Evolutionary conservation across 2,329 filamentous ascomycete genomes (phyloP).

Genomic region (Aspergillus amoenus): DNA sequence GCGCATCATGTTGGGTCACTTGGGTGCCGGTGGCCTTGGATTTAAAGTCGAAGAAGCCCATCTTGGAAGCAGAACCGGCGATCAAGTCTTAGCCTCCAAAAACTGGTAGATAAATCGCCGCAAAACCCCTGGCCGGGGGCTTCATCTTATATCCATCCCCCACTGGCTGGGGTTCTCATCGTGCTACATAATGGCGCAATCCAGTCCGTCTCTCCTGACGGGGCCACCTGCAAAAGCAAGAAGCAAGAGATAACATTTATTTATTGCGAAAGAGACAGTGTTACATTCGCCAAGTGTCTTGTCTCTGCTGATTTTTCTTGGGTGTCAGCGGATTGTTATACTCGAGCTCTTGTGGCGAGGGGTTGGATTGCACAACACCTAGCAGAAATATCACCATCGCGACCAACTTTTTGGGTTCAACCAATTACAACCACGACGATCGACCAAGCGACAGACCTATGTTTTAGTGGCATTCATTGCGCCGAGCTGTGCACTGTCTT

Average conservation of each 20-base stretch:
- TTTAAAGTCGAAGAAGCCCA: conserved; percentile 2
- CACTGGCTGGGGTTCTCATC: conserved; percentile 3
- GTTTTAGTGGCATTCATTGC: not conserved
- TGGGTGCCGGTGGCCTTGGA: not conserved
- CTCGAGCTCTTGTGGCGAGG: not conserved
- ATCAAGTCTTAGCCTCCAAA: not conserved
- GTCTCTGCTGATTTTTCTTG: conserved; percentile 4
- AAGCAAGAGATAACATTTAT: not conserved
- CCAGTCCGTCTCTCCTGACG: conserved; percentile 2
- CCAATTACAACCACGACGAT: not conserved
- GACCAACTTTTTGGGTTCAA: not conserved
- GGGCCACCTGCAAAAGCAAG: conserved; percentile 1
- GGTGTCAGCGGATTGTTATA: not conserved
- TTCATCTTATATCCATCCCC: conserved; percentile 4
- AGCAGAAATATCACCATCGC: not conserved
- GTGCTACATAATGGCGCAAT: conserved; percentile 10
- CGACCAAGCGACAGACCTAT: not conserved
- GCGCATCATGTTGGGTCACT: conserved; percentile 2
- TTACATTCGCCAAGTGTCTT: conserved; percentile 11
- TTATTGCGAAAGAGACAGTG: not conserved
- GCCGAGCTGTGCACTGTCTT: not conserved
- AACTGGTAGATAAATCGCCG: not conserved
- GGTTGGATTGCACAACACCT: conserved; percentile 6
- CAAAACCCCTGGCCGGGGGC: not conserved
- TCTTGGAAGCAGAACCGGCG: not conserved